Evolutionary conservation across 805 yeast genomes (phyloP).

Genomic region (Huiozyma naganishii): DNA sequence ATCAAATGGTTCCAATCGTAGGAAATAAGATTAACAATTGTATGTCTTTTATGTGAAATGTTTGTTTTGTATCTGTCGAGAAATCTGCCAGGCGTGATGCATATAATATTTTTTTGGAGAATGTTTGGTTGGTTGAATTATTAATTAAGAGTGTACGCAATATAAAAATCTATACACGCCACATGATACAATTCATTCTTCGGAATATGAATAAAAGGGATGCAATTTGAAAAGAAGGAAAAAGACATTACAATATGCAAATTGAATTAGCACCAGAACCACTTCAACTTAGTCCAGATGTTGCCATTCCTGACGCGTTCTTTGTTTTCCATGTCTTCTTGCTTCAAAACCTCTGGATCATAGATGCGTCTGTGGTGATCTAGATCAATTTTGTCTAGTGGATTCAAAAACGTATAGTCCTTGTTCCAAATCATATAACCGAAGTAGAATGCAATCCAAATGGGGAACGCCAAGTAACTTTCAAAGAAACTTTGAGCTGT

Average conservation of each 20-base stretch:
- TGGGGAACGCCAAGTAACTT: conserved; percentile 39
- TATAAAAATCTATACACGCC: no score
- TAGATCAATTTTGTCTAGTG: conserved; percentile 32
- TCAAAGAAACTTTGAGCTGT: conserved; percentile 38
- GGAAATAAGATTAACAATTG: not conserved
- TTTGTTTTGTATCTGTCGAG: no score
- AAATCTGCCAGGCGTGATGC: no score
- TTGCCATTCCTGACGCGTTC: conserved; percentile 12
- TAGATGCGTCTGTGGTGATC: conserved; percentile 32
- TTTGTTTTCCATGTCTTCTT: conserved; percentile 32
- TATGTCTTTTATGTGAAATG: not conserved
- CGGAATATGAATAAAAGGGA: no score
- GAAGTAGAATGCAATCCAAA: conserved; percentile 34
- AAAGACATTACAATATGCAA: not conserved
- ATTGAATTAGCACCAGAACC: conserved; percentile 31
- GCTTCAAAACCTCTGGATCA: conserved; percentile 32
- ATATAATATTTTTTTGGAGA: no score
- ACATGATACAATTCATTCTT: no score
- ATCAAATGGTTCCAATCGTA: no score
- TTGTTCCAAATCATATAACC: conserved; percentile 40
- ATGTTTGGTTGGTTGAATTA: no score
- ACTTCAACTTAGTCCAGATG: conserved; percentile 26
- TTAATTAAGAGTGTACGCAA: no score
- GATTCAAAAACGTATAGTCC: conserved; percentile 27
- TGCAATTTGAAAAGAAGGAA: no score